Conservation (phyloP, 805 yeast genomes). For the Candida pseudofarinosa region DNA sequence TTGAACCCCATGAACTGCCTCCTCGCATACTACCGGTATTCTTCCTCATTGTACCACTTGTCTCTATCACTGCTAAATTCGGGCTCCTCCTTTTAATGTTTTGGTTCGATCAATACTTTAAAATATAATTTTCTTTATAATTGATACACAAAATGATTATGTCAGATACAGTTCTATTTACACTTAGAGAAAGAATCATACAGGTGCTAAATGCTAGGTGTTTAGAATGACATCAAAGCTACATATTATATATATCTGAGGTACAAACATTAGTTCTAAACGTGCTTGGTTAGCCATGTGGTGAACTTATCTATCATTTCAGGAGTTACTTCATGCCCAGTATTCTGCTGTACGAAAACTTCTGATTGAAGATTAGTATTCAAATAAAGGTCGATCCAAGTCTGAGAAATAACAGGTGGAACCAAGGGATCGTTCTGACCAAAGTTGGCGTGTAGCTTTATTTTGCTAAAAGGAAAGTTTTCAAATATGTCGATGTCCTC, state of each 20-base stretch:
- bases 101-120: background rate
- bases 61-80: background rate
- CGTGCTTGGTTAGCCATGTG: slow-evolving; percentile 23
- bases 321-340: slow-evolving; percentile 31
- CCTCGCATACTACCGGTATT: background rate
- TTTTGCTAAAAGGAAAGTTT: slow-evolving; percentile 24
- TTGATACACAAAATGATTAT: background rate
- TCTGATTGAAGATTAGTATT: slow-evolving; percentile 21
- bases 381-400: slow-evolving; percentile 29
- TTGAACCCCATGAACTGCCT: background rate
- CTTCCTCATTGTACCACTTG: background rate
- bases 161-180: no score
- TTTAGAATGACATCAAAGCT: no score
- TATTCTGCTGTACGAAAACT: slow-evolving; percentile 25
- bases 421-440: slow-evolving; percentile 35
- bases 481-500: slow-evolving; percentile 32
- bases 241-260: background rate
- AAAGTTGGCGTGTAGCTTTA: slow-evolving; percentile 34
- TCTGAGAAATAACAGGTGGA: slow-evolving; percentile 27
- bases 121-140: background rate
- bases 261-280: background rate
- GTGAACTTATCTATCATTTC: slow-evolving; percentile 32
- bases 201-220: no score
- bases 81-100: background rate
- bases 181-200: no score